Conservation (phyloP, 768 basidiomycete genomes). For the Butyriboletus loyo region DNA sequence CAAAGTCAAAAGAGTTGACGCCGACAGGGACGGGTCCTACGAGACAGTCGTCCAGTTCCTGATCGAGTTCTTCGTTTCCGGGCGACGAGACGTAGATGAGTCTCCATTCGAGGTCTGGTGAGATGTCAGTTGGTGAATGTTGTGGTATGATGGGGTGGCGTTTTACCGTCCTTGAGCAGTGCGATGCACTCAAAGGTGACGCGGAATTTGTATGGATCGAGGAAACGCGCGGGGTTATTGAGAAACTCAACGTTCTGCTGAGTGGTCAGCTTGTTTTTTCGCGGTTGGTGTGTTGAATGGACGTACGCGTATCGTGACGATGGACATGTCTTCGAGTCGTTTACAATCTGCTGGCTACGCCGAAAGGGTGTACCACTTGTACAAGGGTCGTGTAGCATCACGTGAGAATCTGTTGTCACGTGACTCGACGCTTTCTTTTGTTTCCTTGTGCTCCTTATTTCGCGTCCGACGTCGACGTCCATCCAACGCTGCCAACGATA, state of each 20-base stretch:
- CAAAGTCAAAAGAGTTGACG: slow-evolving; percentile 96
- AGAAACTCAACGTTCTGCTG: slow-evolving; percentile 82
- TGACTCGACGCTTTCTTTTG: slow-evolving; percentile 12
- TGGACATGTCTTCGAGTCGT: slow-evolving; percentile 45
- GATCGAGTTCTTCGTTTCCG: slow-evolving; percentile 86
- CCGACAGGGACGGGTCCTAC: slow-evolving; percentile 98
- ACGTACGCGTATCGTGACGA: slow-evolving; percentile 66
- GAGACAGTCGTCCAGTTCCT: slow-evolving; percentile 96
- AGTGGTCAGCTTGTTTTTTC: neutral
- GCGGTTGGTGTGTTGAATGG: neutral
- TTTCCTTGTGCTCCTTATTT: slow-evolving; percentile 12
- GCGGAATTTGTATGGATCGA: slow-evolving; percentile 87
- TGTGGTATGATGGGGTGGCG: neutral
- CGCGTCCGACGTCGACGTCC: slow-evolving; percentile 17
- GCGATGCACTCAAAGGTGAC: slow-evolving; percentile 98
- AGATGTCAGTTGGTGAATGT: neutral
- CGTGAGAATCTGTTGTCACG: neutral
- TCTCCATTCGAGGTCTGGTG: slow-evolving; percentile 92
- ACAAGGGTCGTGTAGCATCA: neutral
- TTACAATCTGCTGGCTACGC: no score
- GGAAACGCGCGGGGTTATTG: slow-evolving; percentile 91
- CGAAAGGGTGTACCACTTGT: no score
- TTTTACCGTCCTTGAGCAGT: slow-evolving; percentile 78
- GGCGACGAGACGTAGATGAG: slow-evolving; percentile 97
- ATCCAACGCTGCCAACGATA: slow-evolving; percentile 11